Evolutionary conservation across 768 basidiomycete species (phyloP), one percentile per base, ranked within the genome.

Genomic region (Pleurotus pulmonarius): DNA sequence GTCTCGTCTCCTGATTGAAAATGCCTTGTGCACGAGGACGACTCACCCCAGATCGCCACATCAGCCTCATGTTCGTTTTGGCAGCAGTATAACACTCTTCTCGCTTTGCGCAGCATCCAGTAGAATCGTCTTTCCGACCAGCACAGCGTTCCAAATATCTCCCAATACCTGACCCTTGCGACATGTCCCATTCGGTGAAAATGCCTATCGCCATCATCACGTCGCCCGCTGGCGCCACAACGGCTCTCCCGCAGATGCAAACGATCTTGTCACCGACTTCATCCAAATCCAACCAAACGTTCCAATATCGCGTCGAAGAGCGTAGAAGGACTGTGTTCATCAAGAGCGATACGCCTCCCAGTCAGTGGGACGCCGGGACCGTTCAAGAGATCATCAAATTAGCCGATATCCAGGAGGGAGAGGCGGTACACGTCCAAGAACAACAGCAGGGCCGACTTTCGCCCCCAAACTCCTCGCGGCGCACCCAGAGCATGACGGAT

Each of bases 301-400:
- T 76, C 40, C 71, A 70, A 55, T 79, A 78, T 61, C 77, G 78
- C 44, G 77, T 79, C 56, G 78, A 79, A 60, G 76, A 80, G 59
- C 71, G 76, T 15, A 74, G 73, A 54, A 71, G 77, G 47, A 79
- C 78, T 4, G 66, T 80, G 43, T 77, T 76, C 59, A 71, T 80
- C 15, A 70, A 74, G 15, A 75, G 75, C 13, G 76, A 79, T 59
- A 65, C 72, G 29, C 69, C 73, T 24, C 78, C 75, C 0, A 66
- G 73, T 25, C 70, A 79, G 54, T 78, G 75, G 75, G 72, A 76
- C 56, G 56, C 67, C 5, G 65, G 71, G 11, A 75, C 70, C 55
- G 58, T 77, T 39, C 71, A 73, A 58, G 65, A 70, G 20, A 72
- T 79, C 56, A 74, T 79, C 61, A 67, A 69, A 41, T 61, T 75